Evolutionary conservation across 1,284 basidiomycete genomes (phyloP).

Genomic region (Microbotryum scabiosae): DNA sequence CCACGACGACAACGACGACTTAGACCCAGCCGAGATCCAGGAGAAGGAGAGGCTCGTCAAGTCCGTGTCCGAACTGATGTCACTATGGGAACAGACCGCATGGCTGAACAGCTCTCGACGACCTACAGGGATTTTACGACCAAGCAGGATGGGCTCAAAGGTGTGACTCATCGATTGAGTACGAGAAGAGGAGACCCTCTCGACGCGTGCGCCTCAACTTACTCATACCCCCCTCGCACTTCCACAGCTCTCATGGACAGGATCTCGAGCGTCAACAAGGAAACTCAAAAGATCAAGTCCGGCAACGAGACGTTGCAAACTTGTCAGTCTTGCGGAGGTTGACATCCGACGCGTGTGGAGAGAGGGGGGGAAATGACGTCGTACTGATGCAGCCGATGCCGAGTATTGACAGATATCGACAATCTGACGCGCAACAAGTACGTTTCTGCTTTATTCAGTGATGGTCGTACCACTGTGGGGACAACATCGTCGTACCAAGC

Average conservation of each 20-base stretch:
- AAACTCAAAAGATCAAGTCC: constrained; percentile 63
- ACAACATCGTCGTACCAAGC: background rate
- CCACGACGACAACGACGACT: background rate
- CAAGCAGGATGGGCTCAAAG: constrained; percentile 23
- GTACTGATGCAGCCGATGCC: background rate
- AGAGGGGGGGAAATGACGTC: background rate
- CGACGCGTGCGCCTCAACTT: background rate
- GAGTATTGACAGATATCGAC: constrained; percentile 52
- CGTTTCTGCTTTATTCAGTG: background rate
- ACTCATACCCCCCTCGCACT: background rate
- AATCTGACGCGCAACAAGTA: constrained; percentile 55
- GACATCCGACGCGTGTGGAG: no score
- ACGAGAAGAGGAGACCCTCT: background rate
- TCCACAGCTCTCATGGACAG: constrained; percentile 55
- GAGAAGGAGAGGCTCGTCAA: constrained; percentile 20
- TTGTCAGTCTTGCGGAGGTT: constrained; percentile 39
- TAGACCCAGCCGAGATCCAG: constrained; percentile 13
- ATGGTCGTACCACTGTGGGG: background rate
- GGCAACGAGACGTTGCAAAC: constrained; percentile 73
- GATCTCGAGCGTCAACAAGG: constrained; percentile 58
- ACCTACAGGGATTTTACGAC: constrained; percentile 13
- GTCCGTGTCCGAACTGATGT: background rate
- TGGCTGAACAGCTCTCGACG: no score
- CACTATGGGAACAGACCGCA: no score
- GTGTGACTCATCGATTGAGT: constrained; percentile 3